These are phyloP conservation scores for Aureobasidium sp. DNA, from an alignment of 2,329 filamentous ascomycete species.

Conservation along the genomic window DNA sequence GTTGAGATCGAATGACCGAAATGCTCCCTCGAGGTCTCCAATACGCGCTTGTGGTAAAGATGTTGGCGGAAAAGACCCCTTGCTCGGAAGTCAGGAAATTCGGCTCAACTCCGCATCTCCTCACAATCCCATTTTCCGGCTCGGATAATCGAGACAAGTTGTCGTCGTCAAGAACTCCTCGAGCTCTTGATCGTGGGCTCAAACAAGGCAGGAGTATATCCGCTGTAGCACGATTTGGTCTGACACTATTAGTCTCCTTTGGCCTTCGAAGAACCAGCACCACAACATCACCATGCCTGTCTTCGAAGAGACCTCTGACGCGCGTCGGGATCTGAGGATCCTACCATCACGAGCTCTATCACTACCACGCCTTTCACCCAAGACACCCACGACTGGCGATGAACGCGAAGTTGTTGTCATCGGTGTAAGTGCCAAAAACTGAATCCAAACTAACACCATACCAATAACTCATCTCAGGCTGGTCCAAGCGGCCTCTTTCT, in stretches of 20 bases:
- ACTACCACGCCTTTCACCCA: constrained; percentile 1
- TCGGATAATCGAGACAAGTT: not conserved
- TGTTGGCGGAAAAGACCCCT: no score
- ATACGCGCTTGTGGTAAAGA: no score
- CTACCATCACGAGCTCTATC: constrained; percentile 8
- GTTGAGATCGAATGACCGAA: no score
- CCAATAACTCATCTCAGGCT: not conserved
- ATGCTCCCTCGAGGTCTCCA: no score
- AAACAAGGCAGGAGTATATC: not conserved
- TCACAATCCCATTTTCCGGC: not conserved
- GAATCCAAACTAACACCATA: not conserved
- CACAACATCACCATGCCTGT: not conserved
- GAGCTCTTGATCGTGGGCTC: not conserved
- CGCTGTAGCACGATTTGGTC: not conserved
- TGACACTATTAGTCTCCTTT: not conserved
- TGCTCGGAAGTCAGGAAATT: not conserved
- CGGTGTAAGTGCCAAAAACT: not conserved
- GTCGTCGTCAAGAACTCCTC: not conserved
- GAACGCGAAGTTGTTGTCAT: constrained; percentile 11
- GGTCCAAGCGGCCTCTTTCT: constrained; percentile 12
- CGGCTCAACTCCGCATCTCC: not conserved
- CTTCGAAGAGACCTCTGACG: constrained; percentile 3
- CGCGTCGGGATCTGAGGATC: constrained; percentile 1
- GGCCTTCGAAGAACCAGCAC: not conserved
- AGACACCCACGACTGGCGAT: not conserved